phyloP scores from a whole-genome alignment of 495 filamentous ascomycete genomes.

The Trichoderma virens region DNA sequence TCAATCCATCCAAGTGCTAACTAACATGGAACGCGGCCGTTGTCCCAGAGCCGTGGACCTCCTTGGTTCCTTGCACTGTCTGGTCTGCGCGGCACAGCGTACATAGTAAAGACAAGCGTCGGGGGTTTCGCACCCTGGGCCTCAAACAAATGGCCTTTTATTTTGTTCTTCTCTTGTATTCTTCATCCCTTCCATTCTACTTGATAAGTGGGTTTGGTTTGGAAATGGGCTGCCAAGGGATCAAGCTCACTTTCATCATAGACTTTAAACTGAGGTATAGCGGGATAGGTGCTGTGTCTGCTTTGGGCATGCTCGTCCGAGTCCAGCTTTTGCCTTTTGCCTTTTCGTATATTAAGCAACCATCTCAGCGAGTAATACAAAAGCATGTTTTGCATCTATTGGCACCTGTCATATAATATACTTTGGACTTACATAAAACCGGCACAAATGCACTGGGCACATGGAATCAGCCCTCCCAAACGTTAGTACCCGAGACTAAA shows the following conservation, averaged over 20 bases:
- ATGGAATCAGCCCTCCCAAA: no score
- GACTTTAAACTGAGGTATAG: no score
- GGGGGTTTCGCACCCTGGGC: neutral
- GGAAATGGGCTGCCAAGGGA: no score
- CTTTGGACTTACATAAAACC: neutral
- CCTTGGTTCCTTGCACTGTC: neutral
- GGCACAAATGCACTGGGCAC: no score
- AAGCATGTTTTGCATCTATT: neutral
- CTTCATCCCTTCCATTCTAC: neutral
- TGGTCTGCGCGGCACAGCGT: neutral
- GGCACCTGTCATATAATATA: neutral
- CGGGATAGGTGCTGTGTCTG: neutral
- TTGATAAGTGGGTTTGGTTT: no score
- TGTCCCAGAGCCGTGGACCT: slow-evolving; percentile 1
- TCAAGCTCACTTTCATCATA: no score
- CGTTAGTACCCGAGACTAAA: no score
- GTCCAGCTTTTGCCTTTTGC: neutral
- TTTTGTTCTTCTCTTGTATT: neutral
- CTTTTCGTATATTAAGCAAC: slow-evolving; percentile 1
- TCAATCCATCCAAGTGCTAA: no score
- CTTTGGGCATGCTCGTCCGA: neutral
- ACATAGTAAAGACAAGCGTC: neutral
- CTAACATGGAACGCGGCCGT: neutral
- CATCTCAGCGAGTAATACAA: neutral
- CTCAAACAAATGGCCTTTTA: neutral